These are phyloP conservation scores for Aspergillus kassunensis DNA, from an alignment of 495 filamentous ascomycete species.

Conservation along the genomic window DNA sequence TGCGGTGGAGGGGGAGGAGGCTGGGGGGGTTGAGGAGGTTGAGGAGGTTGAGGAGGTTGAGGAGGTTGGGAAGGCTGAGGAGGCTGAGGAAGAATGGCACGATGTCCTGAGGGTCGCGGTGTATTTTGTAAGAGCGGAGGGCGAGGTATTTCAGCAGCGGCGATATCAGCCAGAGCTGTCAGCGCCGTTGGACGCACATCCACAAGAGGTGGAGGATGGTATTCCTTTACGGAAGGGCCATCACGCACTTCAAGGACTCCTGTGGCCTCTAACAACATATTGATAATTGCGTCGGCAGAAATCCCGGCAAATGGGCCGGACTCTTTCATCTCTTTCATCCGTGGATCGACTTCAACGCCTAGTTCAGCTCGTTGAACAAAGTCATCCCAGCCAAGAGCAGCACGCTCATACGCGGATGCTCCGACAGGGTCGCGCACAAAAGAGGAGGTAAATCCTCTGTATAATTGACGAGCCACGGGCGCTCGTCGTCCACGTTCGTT, in stretches of 20 bases:
- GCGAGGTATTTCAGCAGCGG: constrained; percentile 24
- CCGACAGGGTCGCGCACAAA: constrained; percentile 33
- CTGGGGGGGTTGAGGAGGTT: constrained; percentile 22
- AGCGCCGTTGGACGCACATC: constrained; percentile 22
- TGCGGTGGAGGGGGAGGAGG: too few relatives aligned
- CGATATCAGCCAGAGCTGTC: constrained; percentile 33
- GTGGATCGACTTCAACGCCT: constrained; percentile 35
- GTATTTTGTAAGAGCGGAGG: constrained; percentile 25
- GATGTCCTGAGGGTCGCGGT: constrained; percentile 21
- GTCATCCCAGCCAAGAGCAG: constrained; percentile 37
- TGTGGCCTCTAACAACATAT: constrained; percentile 23
- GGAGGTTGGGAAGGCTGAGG: too few relatives aligned
- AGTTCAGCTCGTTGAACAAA: constrained; percentile 39
- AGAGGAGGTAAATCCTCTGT: constrained; percentile 37
- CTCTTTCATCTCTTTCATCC: constrained; percentile 36
- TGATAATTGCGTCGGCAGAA: constrained; percentile 17
- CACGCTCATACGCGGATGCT: constrained; percentile 31
- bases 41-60: too few relatives aligned
- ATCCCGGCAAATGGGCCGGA: constrained; percentile 14
- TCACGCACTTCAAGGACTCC: constrained; percentile 15
- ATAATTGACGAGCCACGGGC: constrained; percentile 22
- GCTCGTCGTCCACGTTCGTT: constrained; percentile 22
- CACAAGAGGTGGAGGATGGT: constrained; percentile 6
- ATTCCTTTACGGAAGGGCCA: constrained; percentile 4
- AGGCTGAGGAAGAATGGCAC: constrained; percentile 28